These are phyloP conservation scores for Xylaria sp. DNA, from an alignment of 2,329 filamentous ascomycete species.

Conservation along the genomic window DNA sequence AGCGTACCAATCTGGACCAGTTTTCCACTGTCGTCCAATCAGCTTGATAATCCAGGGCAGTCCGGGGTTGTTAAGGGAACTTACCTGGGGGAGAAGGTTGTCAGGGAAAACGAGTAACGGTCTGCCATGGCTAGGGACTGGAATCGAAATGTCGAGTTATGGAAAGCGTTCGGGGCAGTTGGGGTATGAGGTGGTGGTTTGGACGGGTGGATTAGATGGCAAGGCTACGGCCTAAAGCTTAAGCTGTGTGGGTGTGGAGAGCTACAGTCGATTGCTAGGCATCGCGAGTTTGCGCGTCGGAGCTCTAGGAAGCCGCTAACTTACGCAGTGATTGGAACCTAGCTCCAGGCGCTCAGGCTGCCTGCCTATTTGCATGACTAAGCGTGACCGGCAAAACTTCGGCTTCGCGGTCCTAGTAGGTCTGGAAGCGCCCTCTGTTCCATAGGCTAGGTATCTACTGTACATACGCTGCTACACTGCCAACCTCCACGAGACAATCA, in stretches of 20 bases:
- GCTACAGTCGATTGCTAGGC: conserved; percentile 29
- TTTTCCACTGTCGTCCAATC: conserved; percentile 75
- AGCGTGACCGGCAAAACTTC: neutral
- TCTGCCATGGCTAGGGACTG: conserved; percentile 74
- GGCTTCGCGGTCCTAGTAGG: neutral
- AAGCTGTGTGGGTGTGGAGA: conserved; percentile 27
- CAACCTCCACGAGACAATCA: neutral
- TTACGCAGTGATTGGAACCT: neutral
- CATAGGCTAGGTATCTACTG: no score
- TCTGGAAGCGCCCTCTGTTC: no score
- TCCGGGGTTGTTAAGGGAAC: conserved; percentile 40
- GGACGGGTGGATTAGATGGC: conserved; percentile 17
- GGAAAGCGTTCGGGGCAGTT: conserved; percentile 8
- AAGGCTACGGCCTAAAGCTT: conserved; percentile 27
- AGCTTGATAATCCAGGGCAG: conserved; percentile 38
- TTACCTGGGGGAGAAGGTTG: conserved; percentile 99
- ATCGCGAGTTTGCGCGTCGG: conserved; percentile 36
- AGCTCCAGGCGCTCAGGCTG: neutral
- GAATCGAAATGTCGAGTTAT: conserved; percentile 17
- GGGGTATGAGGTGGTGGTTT: conserved; percentile 10
- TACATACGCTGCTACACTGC: neutral
- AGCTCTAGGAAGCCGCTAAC: conserved; percentile 18
- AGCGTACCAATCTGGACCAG: conserved; percentile 92
- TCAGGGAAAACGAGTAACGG: conserved; percentile 98
- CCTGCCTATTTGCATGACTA: neutral